Conservation (phyloP, 805 yeast species). For the Blastobotrys parvus region DNA sequence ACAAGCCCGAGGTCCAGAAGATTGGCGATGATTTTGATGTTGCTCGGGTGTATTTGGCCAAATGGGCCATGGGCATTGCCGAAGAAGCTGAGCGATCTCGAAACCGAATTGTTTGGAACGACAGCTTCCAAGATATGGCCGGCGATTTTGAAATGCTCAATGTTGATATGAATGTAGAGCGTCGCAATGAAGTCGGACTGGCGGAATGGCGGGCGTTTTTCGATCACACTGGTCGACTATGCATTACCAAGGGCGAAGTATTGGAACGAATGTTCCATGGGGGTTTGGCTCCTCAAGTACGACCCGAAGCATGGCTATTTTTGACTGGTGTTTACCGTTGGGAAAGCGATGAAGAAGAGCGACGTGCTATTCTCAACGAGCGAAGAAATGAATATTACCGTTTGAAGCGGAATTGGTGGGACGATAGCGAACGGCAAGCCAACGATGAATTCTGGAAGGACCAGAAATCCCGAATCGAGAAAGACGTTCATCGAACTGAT, state of each 20-base stretch:
- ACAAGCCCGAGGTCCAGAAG: slow-evolving; percentile 69
- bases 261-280: slow-evolving; percentile 85
- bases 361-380: slow-evolving; percentile 49
- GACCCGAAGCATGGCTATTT: slow-evolving; percentile 81
- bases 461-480: slow-evolving; percentile 82
- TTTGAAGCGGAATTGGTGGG: slow-evolving; percentile 65
- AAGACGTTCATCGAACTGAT: slow-evolving; percentile 90
- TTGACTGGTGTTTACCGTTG: slow-evolving; percentile 79
- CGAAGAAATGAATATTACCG: slow-evolving; percentile 51
- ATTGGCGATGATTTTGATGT: slow-evolving; percentile 88
- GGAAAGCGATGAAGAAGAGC: slow-evolving; percentile 68
- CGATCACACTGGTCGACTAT: slow-evolving; percentile 67
- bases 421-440: slow-evolving; percentile 44
- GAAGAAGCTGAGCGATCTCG: slow-evolving; percentile 69
- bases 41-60: slow-evolving; percentile 85
- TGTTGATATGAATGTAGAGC: slow-evolving; percentile 48
- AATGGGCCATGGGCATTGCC: slow-evolving; percentile 93
- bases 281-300: slow-evolving; percentile 53
- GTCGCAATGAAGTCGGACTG: slow-evolving; percentile 56
- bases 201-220: slow-evolving; percentile 83
- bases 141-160: slow-evolving; percentile 36
- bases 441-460: slow-evolving; percentile 77
- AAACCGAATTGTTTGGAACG: slow-evolving; percentile 31
- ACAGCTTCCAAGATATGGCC: slow-evolving; percentile 24
- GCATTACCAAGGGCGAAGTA: slow-evolving; percentile 68